These are phyloP conservation scores for Pyrenopolyporus hunteri DNA, from an alignment of 495 filamentous ascomycete genomes.

Conservation along the genomic window DNA sequence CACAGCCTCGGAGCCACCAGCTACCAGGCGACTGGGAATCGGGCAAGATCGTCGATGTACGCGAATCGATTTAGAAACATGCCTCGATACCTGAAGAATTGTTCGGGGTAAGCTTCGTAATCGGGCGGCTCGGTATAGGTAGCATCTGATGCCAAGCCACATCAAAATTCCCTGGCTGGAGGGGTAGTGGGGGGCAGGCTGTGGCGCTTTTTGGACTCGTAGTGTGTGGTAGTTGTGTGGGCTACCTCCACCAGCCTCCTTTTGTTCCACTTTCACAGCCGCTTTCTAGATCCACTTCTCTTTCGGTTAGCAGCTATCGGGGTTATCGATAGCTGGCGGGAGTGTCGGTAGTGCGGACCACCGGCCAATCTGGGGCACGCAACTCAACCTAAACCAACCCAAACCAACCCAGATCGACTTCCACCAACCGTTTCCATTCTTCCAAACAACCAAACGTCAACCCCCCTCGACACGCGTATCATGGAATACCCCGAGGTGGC, in stretches of 20 bases:
- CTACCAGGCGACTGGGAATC: conserved; percentile 10
- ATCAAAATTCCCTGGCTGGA: background rate
- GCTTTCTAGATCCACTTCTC: background rate
- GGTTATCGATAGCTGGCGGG: conserved; percentile 27
- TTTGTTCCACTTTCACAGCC: conserved; percentile 20
- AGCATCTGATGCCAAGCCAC: conserved; percentile 20
- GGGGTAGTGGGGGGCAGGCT: background rate
- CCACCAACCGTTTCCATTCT: no score
- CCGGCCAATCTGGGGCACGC: conserved; percentile 25
- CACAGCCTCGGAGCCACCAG: conserved; percentile 5
- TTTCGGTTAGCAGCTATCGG: background rate
- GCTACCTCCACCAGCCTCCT: conserved; percentile 27
- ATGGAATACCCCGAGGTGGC: conserved; percentile 39
- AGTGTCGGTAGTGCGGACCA: conserved; percentile 18
- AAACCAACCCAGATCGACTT: background rate
- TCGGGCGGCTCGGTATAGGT: conserved; percentile 25
- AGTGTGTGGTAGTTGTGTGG: background rate
- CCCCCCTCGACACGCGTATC: conserved; percentile 29
- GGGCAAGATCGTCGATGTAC: background rate
- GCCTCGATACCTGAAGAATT: background rate
- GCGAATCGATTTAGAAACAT: background rate
- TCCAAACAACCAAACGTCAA: conserved; percentile 9
- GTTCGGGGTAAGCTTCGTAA: conserved; percentile 1
- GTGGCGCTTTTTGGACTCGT: conserved; percentile 7
- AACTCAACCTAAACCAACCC: conserved; percentile 20